phyloP scores from a whole-genome alignment of 352 stramenopile genomes.

The Pythium aristosporum region DNA sequence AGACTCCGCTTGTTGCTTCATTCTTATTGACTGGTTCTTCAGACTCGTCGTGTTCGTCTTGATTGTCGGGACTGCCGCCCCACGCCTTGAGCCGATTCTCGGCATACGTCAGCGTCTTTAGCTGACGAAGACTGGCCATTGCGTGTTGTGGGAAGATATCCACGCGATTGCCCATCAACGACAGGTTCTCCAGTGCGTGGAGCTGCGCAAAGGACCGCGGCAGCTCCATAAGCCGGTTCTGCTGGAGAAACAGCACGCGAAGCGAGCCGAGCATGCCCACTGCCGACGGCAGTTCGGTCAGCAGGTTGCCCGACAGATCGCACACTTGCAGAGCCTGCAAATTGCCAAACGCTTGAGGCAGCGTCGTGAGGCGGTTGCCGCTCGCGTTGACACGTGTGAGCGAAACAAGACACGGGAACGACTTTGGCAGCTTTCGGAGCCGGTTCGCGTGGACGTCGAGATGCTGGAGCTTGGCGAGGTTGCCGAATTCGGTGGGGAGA shows the following conservation, averaged over 20 bases:
- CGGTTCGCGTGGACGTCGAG: slow-evolving; percentile 45
- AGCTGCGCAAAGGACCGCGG: slow-evolving; percentile 41
- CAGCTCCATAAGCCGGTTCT: slow-evolving; percentile 46
- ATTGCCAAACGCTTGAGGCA: slow-evolving; percentile 52
- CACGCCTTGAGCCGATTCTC: slow-evolving; percentile 51
- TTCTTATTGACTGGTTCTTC: background rate
- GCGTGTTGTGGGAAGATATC: slow-evolving; percentile 36
- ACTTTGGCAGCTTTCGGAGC: slow-evolving; percentile 45
- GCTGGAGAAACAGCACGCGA: slow-evolving; percentile 32
- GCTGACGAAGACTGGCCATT: slow-evolving; percentile 19
- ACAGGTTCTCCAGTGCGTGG: slow-evolving; percentile 37
- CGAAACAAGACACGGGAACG: slow-evolving; percentile 39
- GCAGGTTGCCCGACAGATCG: slow-evolving; percentile 37
- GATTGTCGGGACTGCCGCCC: slow-evolving; percentile 8
- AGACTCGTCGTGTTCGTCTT: slow-evolving; percentile 11
- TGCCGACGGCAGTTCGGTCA: slow-evolving; percentile 38
- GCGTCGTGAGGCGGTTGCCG: slow-evolving; percentile 40
- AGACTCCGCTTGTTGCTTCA: slow-evolving; percentile 17
- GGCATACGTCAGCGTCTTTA: slow-evolving; percentile 40
- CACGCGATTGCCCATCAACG: slow-evolving; percentile 46
- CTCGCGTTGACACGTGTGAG: slow-evolving; percentile 41
- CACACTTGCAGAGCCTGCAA: slow-evolving; percentile 37
- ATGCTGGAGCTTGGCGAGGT: slow-evolving; percentile 33
- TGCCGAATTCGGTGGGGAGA: slow-evolving; percentile 43
- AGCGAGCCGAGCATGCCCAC: slow-evolving; percentile 38